phyloP scores from a whole-genome alignment of 345 rosid genomes.

The Eucalyptus viminalis region DNA sequence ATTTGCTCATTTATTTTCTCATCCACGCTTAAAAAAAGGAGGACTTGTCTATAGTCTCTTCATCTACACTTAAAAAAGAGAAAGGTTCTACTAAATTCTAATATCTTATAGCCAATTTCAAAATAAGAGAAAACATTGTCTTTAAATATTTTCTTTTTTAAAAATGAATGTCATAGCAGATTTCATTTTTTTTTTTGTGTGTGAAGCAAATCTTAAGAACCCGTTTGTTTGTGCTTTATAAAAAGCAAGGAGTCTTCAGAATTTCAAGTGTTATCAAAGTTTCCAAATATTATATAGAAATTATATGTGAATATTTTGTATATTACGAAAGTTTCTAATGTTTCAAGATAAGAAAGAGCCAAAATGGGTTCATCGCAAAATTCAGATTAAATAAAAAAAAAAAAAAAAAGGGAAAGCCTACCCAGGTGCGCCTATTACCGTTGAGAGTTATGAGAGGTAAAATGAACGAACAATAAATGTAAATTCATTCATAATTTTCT shows the following conservation, averaged over 20 bases:
- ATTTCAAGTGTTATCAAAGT: background rate
- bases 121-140: background rate
- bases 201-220: background rate
- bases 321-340: background rate
- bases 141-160: background rate
- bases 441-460: background rate
- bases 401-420: background rate
- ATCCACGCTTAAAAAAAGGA: background rate
- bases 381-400: background rate
- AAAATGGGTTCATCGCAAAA: background rate
- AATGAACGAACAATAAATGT: background rate
- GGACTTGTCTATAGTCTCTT: background rate
- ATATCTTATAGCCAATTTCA: background rate
- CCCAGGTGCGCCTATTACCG: background rate
- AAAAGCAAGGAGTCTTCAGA: background rate
- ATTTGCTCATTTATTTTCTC: background rate
- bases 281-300: background rate
- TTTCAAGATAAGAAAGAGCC: background rate
- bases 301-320: background rate
- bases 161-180: accelerated
- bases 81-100: background rate
- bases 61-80: background rate
- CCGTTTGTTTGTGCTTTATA: background rate
- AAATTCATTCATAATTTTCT: background rate
- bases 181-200: accelerated